These are phyloP conservation scores for Cercophora samala DNA, from an alignment of 495 filamentous ascomycete genomes.

Conservation along the genomic window DNA sequence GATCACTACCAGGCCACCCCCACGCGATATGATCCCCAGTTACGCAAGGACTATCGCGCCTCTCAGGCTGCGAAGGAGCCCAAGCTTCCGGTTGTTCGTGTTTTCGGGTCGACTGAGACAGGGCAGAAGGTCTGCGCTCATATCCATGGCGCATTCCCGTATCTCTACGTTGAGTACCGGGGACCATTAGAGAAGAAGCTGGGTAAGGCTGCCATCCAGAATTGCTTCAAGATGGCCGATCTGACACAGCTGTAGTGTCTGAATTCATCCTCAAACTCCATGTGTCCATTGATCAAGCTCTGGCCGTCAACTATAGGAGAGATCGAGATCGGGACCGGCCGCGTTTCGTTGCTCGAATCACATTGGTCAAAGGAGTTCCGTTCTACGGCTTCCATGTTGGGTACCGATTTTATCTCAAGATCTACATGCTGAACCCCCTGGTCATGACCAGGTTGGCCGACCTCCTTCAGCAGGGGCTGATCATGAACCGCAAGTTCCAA, in stretches of 20 bases:
- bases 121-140: conserved; percentile 97
- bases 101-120: conserved; percentile 91
- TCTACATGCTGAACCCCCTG: conserved; percentile 83
- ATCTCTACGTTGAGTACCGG: conserved; percentile 85
- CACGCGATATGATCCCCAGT: conserved; percentile 74
- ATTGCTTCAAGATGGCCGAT: background rate
- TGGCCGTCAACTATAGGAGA: conserved; percentile 76
- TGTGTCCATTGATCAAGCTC: conserved; percentile 77
- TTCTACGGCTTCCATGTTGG: conserved; percentile 96
- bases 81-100: conserved; percentile 79
- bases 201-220: background rate
- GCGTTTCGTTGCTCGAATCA: conserved; percentile 82
- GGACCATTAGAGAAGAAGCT: conserved; percentile 54
- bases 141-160: conserved; percentile 93
- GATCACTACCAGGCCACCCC: conserved; percentile 83
- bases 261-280: conserved; percentile 70
- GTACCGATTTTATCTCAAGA: conserved; percentile 86
- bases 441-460: conserved; percentile 81
- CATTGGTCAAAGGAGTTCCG: conserved; percentile 85
- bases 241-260: conserved; percentile 31
- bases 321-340: conserved; percentile 64
- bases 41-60: conserved; percentile 56
- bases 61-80: conserved; percentile 56
- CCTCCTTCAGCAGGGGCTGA: conserved; percentile 76
- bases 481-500: conserved; percentile 79